Conservation (phyloP, 345 rosid genomes). For the Acer saccharum region DNA sequence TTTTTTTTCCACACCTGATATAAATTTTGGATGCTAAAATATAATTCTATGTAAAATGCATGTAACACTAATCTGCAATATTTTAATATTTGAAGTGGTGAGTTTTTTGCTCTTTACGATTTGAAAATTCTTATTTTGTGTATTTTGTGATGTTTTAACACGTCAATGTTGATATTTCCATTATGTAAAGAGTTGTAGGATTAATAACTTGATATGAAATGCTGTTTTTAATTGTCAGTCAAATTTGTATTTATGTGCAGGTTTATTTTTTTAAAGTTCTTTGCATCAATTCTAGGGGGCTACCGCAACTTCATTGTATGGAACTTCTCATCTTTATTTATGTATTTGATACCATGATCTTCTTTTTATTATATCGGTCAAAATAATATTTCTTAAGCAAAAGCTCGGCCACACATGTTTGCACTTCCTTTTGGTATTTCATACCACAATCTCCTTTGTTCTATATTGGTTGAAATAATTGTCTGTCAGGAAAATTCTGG, state of each 20-base stretch:
- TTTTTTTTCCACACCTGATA: background rate
- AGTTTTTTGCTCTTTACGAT: conserved; percentile 1
- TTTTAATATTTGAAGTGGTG: background rate
- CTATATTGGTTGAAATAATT: conserved; percentile 14
- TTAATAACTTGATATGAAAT: background rate
- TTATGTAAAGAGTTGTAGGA: background rate
- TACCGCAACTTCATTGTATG: conserved; percentile 98
- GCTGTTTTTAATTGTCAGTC: background rate
- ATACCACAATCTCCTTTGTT: conserved; percentile 9
- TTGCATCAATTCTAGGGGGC: conserved; percentile 94
- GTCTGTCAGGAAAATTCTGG: conserved; percentile 68
- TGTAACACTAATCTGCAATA: too few species aligned
- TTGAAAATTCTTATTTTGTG: conserved; percentile 9
- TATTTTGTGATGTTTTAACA: conserved; percentile 1
- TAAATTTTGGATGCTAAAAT: background rate
- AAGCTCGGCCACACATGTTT: background rate
- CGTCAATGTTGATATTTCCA: background rate
- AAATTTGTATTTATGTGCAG: conserved; percentile 49
- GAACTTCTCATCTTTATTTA: background rate
- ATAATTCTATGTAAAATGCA: background rate
- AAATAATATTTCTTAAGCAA: conserved; percentile 4
- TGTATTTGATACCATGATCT: background rate
- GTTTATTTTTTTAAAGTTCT: conserved; percentile 88
- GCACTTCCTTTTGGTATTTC: conserved; percentile 5
- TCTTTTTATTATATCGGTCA: background rate